Evolutionary conservation across 805 yeast genomes (phyloP), one percentile per base, ranked within the genome.

Genomic region (Ogataea naganishii): DNA sequence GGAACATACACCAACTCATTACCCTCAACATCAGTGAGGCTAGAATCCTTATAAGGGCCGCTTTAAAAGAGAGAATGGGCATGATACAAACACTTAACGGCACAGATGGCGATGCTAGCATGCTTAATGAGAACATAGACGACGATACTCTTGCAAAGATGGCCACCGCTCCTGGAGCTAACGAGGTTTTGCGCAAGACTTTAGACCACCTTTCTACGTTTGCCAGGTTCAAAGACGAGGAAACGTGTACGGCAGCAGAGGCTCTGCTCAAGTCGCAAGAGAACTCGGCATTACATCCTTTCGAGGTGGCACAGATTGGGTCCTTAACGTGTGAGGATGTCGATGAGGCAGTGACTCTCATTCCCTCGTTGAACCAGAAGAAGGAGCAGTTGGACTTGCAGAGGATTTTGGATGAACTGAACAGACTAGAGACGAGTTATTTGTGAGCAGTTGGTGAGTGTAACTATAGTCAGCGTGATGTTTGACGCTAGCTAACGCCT

Each of bases 301-400:
- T 92, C 54, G 98, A 92, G 59, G 65, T 84, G 32, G 95, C 97
- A 1, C 97, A 92, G 57, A 62, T 80, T 37, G 76, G 71, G 17
- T 83, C 94, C 4, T 66, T 89, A 38, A 81, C 92, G 18, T 88
- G 96, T 58, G 98, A 89, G 49, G 96, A 89, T 39, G 86, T 94
- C 5, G 98, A 73, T 49, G 98, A 92, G 62, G 97, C 97, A 21
- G 84, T 84, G 58, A 83, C 96, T 12, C 66, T 92, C 47, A 79
- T 92, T 35, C 96, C 98, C 27, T 81, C 95, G 55, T 66, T 92
- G 49, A 69, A 72, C 15, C 74, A 69, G 37, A 88, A 88, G 55
- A 85, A 82, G 30, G 72, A 81, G 7, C 94, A 86, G 41, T 81
- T 82, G 24, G 96, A 88, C 49, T 61, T 92, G 36, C 95, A 86